phyloP scores from a whole-genome alignment of 2,329 filamentous ascomycete species.

The Phialocephala sp. region DNA sequence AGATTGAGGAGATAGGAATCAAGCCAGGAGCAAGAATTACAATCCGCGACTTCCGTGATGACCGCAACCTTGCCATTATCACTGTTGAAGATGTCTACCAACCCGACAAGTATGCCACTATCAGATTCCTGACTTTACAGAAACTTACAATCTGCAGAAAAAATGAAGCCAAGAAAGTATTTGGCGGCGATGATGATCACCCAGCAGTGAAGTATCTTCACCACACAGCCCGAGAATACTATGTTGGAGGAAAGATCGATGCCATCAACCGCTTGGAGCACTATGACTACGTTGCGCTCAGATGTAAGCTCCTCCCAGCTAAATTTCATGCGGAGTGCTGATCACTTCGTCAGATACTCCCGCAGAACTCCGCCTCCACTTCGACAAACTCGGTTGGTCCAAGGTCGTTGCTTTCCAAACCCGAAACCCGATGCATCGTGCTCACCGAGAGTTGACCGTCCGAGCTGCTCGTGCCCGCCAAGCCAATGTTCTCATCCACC shows the following conservation, averaged over 20 bases:
- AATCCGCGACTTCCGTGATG: slow-evolving; percentile 93
- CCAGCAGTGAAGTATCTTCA: slow-evolving; percentile 92
- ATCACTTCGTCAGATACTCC: slow-evolving; percentile 70
- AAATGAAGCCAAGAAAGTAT: slow-evolving; percentile 91
- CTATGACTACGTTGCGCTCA: slow-evolving; percentile 97
- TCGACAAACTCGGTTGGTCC: slow-evolving; percentile 99
- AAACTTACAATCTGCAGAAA: slow-evolving; percentile 56
- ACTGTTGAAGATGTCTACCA: slow-evolving; percentile 95
- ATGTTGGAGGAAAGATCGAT: slow-evolving; percentile 94
- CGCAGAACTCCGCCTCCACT: slow-evolving; percentile 91
- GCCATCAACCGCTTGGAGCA: slow-evolving; percentile 95
- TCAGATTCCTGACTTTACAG: background rate
- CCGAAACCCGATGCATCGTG: slow-evolving; percentile 98
- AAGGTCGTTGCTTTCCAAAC: slow-evolving; percentile 99
- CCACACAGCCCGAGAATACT: slow-evolving; percentile 81
- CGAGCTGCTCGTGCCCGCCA: slow-evolving; percentile 94
- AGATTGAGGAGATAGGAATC: slow-evolving; percentile 75
- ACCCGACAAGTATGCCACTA: slow-evolving; percentile 80
- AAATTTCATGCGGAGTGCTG: background rate
- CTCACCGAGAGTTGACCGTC: slow-evolving; percentile 96
- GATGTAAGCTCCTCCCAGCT: slow-evolving; percentile 66
- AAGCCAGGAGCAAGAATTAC: slow-evolving; percentile 83
- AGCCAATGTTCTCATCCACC: slow-evolving; percentile 98
- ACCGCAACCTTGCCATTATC: slow-evolving; percentile 93
- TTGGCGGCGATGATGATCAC: slow-evolving; percentile 89